Conservation (phyloP, 768 basidiomycete genomes). For the Suillus fuscotomentosus region DNA sequence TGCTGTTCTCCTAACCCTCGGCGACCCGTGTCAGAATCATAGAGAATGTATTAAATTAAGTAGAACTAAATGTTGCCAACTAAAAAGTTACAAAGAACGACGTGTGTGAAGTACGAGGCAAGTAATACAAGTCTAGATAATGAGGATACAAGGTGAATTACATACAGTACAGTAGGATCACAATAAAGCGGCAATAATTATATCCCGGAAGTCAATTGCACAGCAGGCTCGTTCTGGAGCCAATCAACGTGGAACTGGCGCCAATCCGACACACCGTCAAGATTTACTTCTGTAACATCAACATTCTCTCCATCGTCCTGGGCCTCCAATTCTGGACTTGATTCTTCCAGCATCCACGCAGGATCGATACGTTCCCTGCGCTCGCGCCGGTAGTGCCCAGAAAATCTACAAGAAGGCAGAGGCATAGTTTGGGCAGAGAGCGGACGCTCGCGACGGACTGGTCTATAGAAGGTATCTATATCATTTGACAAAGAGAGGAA, state of each 20-base stretch:
- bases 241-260: constrained; percentile 55
- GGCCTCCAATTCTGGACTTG: constrained; percentile 25
- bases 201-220: constrained; percentile 4
- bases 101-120: neutral
- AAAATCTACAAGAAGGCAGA: constrained; percentile 32
- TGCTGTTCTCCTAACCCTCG: neutral
- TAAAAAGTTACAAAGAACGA: neutral
- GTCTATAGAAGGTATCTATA: constrained; percentile 19
- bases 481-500: constrained; percentile 41
- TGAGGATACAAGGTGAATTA: neutral
- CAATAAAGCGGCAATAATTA: neutral
- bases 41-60: neutral
- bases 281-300: constrained; percentile 21
- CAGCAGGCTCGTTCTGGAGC: constrained; percentile 14
- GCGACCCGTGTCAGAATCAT: neutral
- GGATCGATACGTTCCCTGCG: constrained; percentile 32
- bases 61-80: neutral
- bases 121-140: neutral
- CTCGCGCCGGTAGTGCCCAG: constrained; percentile 25
- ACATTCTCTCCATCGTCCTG: constrained; percentile 33
- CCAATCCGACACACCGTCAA: constrained; percentile 40
- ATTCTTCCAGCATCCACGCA: constrained; percentile 42
- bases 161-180: neutral
- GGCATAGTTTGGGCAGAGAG: constrained; percentile 33
- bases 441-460: constrained; percentile 26